A percentile compares a stretch with the other conserved stretches of the same genome.
Conservation (phyloP, 2,329 filamentous ascomycete genomes). For the Pezicula carpinea region DNA sequence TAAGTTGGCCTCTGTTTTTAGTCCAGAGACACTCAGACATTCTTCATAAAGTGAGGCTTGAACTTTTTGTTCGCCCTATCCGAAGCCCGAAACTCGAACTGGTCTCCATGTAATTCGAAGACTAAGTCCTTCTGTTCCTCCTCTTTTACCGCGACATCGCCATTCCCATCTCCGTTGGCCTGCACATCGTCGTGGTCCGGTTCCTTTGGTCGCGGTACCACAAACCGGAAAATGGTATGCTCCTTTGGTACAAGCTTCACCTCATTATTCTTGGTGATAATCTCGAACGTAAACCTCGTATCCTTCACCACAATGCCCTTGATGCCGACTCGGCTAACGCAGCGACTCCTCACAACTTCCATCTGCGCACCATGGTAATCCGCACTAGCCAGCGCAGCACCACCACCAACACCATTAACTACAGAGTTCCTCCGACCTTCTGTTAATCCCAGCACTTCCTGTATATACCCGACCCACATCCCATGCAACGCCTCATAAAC, state of each 20-base stretch:
- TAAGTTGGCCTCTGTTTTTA: background rate
- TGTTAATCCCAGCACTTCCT: slow-evolving; percentile 65
- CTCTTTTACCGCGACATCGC: slow-evolving; percentile 12
- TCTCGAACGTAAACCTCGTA: slow-evolving; percentile 78
- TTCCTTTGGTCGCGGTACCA: slow-evolving; percentile 45
- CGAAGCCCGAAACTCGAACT: slow-evolving; percentile 76
- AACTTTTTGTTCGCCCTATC: slow-evolving; percentile 91
- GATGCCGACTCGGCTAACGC: slow-evolving; percentile 75
- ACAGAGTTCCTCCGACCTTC: slow-evolving; percentile 22
- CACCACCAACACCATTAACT: slow-evolving; percentile 56
- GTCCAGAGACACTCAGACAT: slow-evolving; percentile 49
- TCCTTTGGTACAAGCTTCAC: slow-evolving; percentile 86
- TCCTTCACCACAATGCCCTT: slow-evolving; percentile 86
- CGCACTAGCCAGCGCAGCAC: slow-evolving; percentile 59
- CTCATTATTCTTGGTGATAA: slow-evolving; percentile 67
- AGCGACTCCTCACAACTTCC: slow-evolving; percentile 77
- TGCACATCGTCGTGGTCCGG: background rate
- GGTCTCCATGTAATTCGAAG: slow-evolving; percentile 84
- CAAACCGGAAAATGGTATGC: slow-evolving; percentile 77
- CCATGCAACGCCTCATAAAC: slow-evolving; percentile 73
- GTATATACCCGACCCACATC: slow-evolving; percentile 82
- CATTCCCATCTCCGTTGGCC: slow-evolving; percentile 3
- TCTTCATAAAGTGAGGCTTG: slow-evolving; percentile 74
- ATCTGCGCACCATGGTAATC: slow-evolving; percentile 87
- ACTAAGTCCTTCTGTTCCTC: slow-evolving; percentile 45